Base-by-base conservation (phyloP, 495 filamentous ascomycete genomes). In the Glonium stellatum region DNA sequence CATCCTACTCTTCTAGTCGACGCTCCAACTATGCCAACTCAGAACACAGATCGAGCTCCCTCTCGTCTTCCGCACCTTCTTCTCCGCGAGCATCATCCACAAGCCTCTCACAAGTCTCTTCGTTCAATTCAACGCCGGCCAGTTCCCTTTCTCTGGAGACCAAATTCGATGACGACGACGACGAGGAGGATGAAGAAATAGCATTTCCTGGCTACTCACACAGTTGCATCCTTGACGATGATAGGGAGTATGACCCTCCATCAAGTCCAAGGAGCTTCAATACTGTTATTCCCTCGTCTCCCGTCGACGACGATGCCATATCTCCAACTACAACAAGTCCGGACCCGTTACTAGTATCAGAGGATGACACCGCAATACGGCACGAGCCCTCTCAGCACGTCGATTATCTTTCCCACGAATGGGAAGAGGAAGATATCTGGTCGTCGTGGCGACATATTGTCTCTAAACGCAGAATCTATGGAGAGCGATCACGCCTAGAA, bases 381-480 rank as follows among this genome's bases (percentile, higher is more conserved):
- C 78, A 77, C 22, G 85, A 90, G 65, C 93, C 93, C 23, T 91
- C 89, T 12, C 78, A 89, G 35, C 93, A 97, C 75, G 93, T 97
- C 37, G 93, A 98, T 73, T 98, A 98, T 70, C 79, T 98, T 5
- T 95, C 92, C 36, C 88, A 98, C 67, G 83, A 92, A 56, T 98
- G 93, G 93, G 83, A 81, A 44, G 92, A 97, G 74, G 92, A 97
- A 73, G 93, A 98, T 73, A 95, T 98, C 11, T 98, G 93, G 93
- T 82, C 89, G 13, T 97, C 92, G 2, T 98, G 93, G 93, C 84
- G 90, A 59, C 90, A 92, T 73, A 89, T 98, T 65, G 85, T 91
- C 41, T 80, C 84, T 12, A 87, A 87, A 61, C 80, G 84, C 68
- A 83, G 82, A 27, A 79, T 87, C 46, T 95, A 95, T 65, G 87